A percentile compares a stretch with the other conserved stretches of the same genome.
These are phyloP conservation scores for Leishmania mexicana DNA, from an alignment of 208 protist species.

Conservation along the genomic window DNA sequence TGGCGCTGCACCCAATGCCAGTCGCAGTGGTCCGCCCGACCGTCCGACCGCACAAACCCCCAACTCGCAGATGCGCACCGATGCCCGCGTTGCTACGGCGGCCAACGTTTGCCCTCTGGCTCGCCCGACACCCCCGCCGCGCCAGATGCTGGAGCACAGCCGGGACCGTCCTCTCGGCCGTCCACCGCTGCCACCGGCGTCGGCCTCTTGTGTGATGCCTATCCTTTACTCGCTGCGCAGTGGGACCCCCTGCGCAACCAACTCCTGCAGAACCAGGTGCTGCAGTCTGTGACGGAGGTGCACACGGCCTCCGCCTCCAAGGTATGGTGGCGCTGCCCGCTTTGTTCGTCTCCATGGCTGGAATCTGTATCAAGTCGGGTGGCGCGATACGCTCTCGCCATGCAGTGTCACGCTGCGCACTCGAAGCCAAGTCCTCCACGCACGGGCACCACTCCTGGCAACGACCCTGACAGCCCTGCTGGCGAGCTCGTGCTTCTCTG, in stretches of 20 bases:
- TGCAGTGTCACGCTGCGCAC: not conserved
- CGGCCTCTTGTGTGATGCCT: slow-evolving; percentile 28
- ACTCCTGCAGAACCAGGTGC: slow-evolving; percentile 46
- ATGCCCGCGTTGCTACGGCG: slow-evolving; percentile 47
- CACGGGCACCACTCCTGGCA: not conserved
- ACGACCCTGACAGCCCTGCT: not conserved
- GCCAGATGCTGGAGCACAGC: not conserved
- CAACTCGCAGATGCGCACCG: slow-evolving; percentile 49
- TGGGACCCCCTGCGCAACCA: slow-evolving; percentile 66
- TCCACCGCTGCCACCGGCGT: not conserved
- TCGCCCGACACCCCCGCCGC: not conserved
- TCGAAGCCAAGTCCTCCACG: not conserved
- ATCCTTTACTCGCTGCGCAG: slow-evolving; percentile 63
- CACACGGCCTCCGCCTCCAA: slow-evolving; percentile 35
- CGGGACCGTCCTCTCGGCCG: slow-evolving; percentile 1
- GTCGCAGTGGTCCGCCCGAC: slow-evolving; percentile 56
- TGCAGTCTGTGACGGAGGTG: slow-evolving; percentile 46
- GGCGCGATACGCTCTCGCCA: slow-evolving; percentile 27
- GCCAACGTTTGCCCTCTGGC: not conserved
- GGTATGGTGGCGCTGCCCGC: slow-evolving; percentile 72
- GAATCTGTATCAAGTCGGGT: slow-evolving; percentile 65
- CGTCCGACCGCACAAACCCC: slow-evolving; percentile 50
- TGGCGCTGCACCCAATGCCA: slow-evolving; percentile 59
- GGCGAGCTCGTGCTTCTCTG: slow-evolving; percentile 40
- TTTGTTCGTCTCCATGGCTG: slow-evolving; percentile 59